Percentiles rank a stretch among this genome's conserved stretches.
These are phyloP conservation scores for Byssochlamys sp. DNA, from an alignment of 2,329 filamentous ascomycete species.

Conservation along the genomic window DNA sequence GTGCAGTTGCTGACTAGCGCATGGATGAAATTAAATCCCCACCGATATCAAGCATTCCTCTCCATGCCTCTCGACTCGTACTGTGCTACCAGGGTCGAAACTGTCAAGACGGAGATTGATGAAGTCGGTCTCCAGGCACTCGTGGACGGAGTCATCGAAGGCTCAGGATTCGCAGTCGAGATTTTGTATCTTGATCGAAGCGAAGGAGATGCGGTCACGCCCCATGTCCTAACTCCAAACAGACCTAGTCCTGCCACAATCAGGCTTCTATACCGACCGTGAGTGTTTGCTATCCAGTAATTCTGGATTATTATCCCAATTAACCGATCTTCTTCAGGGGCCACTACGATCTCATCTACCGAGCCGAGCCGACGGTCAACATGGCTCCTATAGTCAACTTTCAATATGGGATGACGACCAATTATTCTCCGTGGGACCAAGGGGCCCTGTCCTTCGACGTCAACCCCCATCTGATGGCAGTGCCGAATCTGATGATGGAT, in stretches of 20 bases:
- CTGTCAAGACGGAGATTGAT: slow-evolving; percentile 74
- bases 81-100: slow-evolving; percentile 61
- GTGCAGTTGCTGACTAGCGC: slow-evolving; percentile 68
- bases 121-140: slow-evolving; percentile 74
- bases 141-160: slow-evolving; percentile 68
- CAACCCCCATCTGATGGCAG: slow-evolving; percentile 31
- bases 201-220: slow-evolving; percentile 61
- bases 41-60: slow-evolving; percentile 64
- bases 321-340: slow-evolving; percentile 40
- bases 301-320: not conserved
- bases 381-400: slow-evolving; percentile 32
- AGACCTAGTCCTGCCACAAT: slow-evolving; percentile 50
- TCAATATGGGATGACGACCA: slow-evolving; percentile 32
- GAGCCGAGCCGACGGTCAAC: slow-evolving; percentile 39
- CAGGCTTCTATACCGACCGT: slow-evolving; percentile 59
- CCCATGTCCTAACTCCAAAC: slow-evolving; percentile 30
- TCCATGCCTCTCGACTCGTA: slow-evolving; percentile 57
- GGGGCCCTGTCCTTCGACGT: slow-evolving; percentile 30
- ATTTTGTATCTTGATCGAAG: slow-evolving; percentile 87
- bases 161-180: slow-evolving; percentile 68
- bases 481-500: slow-evolving; percentile 32
- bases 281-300: slow-evolving; percentile 21
- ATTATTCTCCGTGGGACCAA: slow-evolving; percentile 29
- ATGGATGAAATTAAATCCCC: slow-evolving; percentile 67
- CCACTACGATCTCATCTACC: slow-evolving; percentile 92